phyloP scores from a whole-genome alignment of 331 rosid species.

The Malus hybrid region DNA sequence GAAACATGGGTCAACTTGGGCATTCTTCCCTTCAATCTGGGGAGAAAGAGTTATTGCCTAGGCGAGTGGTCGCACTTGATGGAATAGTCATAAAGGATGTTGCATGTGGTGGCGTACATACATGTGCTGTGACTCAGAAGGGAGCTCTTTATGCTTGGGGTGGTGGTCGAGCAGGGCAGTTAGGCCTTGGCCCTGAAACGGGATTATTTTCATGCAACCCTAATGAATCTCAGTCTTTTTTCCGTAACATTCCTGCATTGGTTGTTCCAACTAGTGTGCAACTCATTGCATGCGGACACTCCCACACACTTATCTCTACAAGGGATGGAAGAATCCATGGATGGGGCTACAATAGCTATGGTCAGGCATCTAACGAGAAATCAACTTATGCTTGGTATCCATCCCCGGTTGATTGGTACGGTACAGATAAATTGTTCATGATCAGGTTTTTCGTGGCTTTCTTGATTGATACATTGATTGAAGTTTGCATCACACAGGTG shows the following conservation, averaged over 20 bases:
- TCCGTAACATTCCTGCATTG: conserved; percentile 70
- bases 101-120: conserved; percentile 87
- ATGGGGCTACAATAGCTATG: conserved; percentile 96
- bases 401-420: conserved; percentile 91
- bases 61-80: conserved; percentile 85
- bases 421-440: neutral
- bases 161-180: conserved; percentile 84
- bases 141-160: conserved; percentile 97
- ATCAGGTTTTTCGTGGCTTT: conserved; percentile 10
- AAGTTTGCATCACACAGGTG: conserved; percentile 52
- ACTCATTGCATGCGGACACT: conserved; percentile 86
- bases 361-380: conserved; percentile 91
- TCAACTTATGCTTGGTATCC: conserved; percentile 95
- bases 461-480: conserved; percentile 11
- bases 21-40: conserved; percentile 85
- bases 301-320: conserved; percentile 71
- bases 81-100: conserved; percentile 49
- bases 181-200: conserved; percentile 83
- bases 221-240: conserved; percentile 48
- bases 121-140: conserved; percentile 66
- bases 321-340: conserved; percentile 86
- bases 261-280: conserved; percentile 72
- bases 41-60: conserved; percentile 76
- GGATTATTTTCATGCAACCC: conserved; percentile 70
- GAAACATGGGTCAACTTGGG: conserved; percentile 96